Evolutionary conservation across 2,329 filamentous ascomycete genomes (phyloP), one percentile per base, ranked within the genome.

Genomic region (Aciculosporium take): DNA sequence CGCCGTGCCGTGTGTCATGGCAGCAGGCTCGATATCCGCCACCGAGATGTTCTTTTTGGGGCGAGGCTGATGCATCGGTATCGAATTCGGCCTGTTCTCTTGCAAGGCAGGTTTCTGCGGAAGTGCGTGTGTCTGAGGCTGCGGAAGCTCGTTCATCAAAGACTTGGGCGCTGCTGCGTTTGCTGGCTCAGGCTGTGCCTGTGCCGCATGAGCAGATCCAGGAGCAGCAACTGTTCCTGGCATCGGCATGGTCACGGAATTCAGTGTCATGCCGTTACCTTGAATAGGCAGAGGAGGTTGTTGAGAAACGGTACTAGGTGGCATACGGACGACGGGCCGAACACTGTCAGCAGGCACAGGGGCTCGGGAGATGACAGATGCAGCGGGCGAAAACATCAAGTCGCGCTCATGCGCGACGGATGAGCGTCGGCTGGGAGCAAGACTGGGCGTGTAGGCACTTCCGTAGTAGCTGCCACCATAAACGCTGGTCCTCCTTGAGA

Each of bases 1-100:
- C n/a, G 30, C 38, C 18, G 20, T 33, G 65, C 50, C 69, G 52
- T 67, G 67, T 39, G 61, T 56, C 51, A 64, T 70, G 5, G 75
- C 78, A 4, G 88, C 86, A 7, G 84, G 84, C 60, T 96, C 91
- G 51, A 96, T 94, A 53, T 86, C 87, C 43, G 86, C 84, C 44
- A 96, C 79, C 8, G 88, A 95, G 25, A 96, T 85, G 5, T 87
- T 73, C 68, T 96, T 96, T 60, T 96, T 88, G 7, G 91, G 89
- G 40, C 85, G 81, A 43, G 91, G 91, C 58, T 96, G 91, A 57
- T 96, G 85, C 79, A 96, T 94, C 1, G 86, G 74, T 49, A 74
- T 66, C 33, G 64, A 59, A 5, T 68, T 60, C 33, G 53, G 52
- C 12, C 69, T 64, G 49, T 67, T 76, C 54, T 79, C 73, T 49